Evolutionary conservation across 495 filamentous ascomycete species (phyloP), one percentile per base, ranked within the genome.

Genomic region (Lasiosphaeria ovina): DNA sequence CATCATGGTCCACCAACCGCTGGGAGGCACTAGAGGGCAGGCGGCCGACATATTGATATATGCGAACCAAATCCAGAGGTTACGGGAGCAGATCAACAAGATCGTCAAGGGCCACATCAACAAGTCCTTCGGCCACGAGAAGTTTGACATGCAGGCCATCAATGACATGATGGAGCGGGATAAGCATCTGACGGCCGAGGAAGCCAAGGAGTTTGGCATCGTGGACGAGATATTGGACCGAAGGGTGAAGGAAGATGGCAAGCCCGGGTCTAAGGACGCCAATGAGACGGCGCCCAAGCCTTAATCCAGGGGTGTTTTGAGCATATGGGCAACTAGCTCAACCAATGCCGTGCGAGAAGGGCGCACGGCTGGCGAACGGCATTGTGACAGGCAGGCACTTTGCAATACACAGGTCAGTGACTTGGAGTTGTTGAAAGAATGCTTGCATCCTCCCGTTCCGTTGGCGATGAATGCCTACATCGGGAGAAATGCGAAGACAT

Each of bases 141-240:
- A 78, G 62, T 81, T 77, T 64, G 72, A 71, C 50, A 73, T 96
- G 59, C 85, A 90, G 56, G 91, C 93, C 55, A 86, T 97, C 70
- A 94, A 95, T 81, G 89, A 84, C 75, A 76, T 97, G 69, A 96
- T 98, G 92, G 94, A 98, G 80, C 76, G 94, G 56, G 94, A 98
- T 75, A 91, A 92, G 65, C 97, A 97, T 66, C 85, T 98, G 84
- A 87, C 89, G 54, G 93, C 92, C 3, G 71, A 89, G 45, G 93
- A 97, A 75, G 93, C 94, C 14, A 77, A 91, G 70, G 90, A 94
- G 31, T 80, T 95, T 74, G 94, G 94, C 0, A 87, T 98, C 66
- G 83, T 98, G 35, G 94, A 98, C 79, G 84, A 93, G 74, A 92
- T 98, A 55, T 67, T 98, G 57, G 82, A 74, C 31, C 73, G 76